phyloP scores from a whole-genome alignment of 129 eudicot genomes.

The Artemisia tridentata region DNA sequence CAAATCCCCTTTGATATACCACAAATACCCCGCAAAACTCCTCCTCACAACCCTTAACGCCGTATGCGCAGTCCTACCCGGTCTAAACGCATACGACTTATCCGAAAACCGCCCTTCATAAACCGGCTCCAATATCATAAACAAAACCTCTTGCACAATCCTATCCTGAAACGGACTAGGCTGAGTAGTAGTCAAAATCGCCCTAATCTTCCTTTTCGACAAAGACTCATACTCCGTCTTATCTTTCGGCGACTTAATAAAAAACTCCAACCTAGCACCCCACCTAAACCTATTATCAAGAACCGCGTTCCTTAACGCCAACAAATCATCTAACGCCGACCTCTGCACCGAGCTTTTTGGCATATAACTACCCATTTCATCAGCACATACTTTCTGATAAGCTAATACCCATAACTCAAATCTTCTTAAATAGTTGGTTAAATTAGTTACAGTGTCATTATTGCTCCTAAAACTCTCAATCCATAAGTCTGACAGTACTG shows the following conservation, averaged over 20 bases:
- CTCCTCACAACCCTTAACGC: slow-evolving; percentile 85
- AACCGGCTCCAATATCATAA: slow-evolving; percentile 90
- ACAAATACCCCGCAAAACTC: slow-evolving; percentile 94
- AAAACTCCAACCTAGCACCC: slow-evolving; percentile 71
- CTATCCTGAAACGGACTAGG: slow-evolving; percentile 78
- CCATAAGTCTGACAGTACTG: slow-evolving; percentile 78
- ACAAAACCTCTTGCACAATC: slow-evolving; percentile 92
- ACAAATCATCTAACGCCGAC: slow-evolving; percentile 61
- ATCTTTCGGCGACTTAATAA: slow-evolving; percentile 69
- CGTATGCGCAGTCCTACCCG: slow-evolving; percentile 91
- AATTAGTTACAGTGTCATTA: slow-evolving; percentile 51
- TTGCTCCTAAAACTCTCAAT: slow-evolving; percentile 68
- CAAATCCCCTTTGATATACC: slow-evolving; percentile 92
- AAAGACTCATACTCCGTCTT: slow-evolving; percentile 59
- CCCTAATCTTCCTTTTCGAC: slow-evolving; percentile 72
- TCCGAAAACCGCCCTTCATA: slow-evolving; percentile 81
- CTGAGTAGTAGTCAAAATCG: slow-evolving; percentile 61
- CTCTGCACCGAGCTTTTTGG: slow-evolving; percentile 65
- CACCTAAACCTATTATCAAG: slow-evolving; percentile 67
- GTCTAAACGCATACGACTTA: slow-evolving; percentile 85
- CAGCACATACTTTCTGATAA: slow-evolving; percentile 82
- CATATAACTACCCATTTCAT: slow-evolving; percentile 74
- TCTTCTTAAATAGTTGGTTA: slow-evolving; percentile 58
- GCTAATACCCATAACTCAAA: slow-evolving; percentile 90
- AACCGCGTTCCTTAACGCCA: slow-evolving; percentile 78